phyloP scores from a whole-genome alignment of 768 basidiomycete species.

The Hygrophoropsis aurantiaca region DNA sequence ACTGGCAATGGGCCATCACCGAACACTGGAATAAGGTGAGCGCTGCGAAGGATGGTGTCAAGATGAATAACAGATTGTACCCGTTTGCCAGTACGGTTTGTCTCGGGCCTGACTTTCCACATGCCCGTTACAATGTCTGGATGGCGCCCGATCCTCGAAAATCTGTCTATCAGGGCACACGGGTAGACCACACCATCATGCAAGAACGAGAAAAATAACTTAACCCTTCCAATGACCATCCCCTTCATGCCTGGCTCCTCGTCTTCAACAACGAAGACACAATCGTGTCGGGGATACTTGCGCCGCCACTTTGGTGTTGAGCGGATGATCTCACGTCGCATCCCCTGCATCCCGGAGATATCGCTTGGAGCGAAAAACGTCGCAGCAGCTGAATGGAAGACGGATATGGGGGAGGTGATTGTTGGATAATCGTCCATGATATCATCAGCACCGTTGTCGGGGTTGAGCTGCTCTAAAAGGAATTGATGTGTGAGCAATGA shows the following conservation, averaged over 20 bases:
- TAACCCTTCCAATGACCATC: conserved; percentile 20
- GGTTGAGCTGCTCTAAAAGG: conserved; percentile 3
- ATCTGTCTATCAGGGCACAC: conserved; percentile 34
- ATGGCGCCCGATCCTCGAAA: conserved; percentile 10
- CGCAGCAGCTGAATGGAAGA: conserved; percentile 27
- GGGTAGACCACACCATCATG: conserved; percentile 14
- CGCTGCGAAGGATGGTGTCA: conserved; percentile 28
- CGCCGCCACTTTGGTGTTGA: conserved; percentile 19
- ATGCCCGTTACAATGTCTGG: conserved; percentile 21
- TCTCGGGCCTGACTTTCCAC: conserved; percentile 7
- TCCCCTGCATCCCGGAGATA: conserved; percentile 12
- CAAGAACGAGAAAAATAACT: conserved; percentile 28
- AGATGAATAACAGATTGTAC: conserved; percentile 25
- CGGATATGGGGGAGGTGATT: too few relatives aligned
- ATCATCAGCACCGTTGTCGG: conserved; percentile 13
- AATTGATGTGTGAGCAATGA: conserved; percentile 6
- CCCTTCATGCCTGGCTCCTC: conserved; percentile 20
- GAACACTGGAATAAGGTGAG: conserved; percentile 31
- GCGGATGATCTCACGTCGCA: conserved; percentile 26
- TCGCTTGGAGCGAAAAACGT: conserved; percentile 25
- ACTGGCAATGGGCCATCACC: conserved; percentile 17
- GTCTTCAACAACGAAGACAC: conserved; percentile 18
- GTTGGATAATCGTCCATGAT: neutral
- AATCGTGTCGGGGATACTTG: conserved; percentile 8
- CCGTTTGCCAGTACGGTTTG: neutral